Percentiles rank a stretch among this genome's conserved stretches.
These are phyloP conservation scores for Dioscorea cayenensis DNA, from an alignment of 116 monocot genomes.

Conservation along the genomic window DNA sequence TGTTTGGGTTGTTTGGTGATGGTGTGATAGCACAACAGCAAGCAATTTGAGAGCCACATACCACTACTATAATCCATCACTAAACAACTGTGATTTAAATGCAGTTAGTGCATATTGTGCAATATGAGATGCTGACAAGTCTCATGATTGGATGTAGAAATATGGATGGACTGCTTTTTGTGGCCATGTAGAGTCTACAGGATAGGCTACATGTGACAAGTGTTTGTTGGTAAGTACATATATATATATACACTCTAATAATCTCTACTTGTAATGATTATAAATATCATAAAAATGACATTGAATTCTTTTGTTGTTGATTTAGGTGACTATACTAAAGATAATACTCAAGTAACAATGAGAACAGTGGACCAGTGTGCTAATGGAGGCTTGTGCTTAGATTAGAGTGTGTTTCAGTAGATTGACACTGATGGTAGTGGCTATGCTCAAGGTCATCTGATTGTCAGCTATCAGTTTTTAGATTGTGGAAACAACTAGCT, in stretches of 20 bases:
- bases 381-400: constrained; percentile 61
- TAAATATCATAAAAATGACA: too few relatives aligned
- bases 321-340: constrained; percentile 49
- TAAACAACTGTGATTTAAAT: constrained; percentile 51
- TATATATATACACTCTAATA: background rate
- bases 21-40: constrained; percentile 26
- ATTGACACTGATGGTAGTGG: constrained; percentile 54
- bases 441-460: constrained; percentile 22
- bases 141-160: constrained; percentile 43
- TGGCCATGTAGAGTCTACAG: constrained; percentile 58
- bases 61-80: constrained; percentile 43
- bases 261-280: too few relatives aligned
- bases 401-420: constrained; percentile 31
- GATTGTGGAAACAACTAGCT: constrained; percentile 12
- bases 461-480: constrained; percentile 47
- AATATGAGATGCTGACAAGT: constrained; percentile 63
- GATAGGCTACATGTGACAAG: constrained; percentile 47
- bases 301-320: background rate
- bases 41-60: constrained; percentile 55
- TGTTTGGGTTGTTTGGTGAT: constrained; percentile 2
- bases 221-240: constrained; percentile 42
- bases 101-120: constrained; percentile 48
- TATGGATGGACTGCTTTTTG: constrained; percentile 89
- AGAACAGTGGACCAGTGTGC: constrained; percentile 64
- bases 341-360: constrained; percentile 28